Percentiles rank a stretch among this genome's conserved stretches.
phyloP scores from a whole-genome alignment of 2,329 filamentous ascomycete genomes.

The Domatiomyces globalis region DNA sequence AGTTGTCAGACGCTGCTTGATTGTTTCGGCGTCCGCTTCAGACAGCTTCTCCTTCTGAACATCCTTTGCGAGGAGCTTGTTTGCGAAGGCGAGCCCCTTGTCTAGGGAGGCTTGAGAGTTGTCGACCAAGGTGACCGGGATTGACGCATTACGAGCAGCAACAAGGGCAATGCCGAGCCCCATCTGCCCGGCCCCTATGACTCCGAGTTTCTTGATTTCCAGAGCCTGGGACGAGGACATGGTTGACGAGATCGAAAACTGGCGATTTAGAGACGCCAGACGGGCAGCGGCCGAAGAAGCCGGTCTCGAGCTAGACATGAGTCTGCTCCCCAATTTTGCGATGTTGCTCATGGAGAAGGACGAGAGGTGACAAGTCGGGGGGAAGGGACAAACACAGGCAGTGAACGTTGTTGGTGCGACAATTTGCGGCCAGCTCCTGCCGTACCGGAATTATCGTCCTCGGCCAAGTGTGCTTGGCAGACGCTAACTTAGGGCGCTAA shows the following conservation, averaged over 20 bases:
- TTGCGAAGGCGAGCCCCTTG: constrained; percentile 86
- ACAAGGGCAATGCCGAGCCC: constrained; percentile 92
- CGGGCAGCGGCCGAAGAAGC: constrained; percentile 22
- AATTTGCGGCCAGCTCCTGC: neutral
- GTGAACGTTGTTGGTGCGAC: neutral
- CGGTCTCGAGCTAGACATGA: constrained; percentile 24
- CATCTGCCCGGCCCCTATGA: constrained; percentile 94
- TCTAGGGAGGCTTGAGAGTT: constrained; percentile 69
- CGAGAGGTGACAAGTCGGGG: neutral
- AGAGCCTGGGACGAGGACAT: constrained; percentile 39
- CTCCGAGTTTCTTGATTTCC: constrained; percentile 75
- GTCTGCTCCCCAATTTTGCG: constrained; percentile 20
- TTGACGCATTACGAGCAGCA: constrained; percentile 66
- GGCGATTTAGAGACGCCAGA: constrained; percentile 29
- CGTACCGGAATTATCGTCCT: no score
- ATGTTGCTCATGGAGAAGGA: constrained; percentile 10
- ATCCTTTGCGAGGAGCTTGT: constrained; percentile 88
- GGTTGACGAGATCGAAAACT: constrained; percentile 55
- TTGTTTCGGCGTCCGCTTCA: constrained; percentile 61
- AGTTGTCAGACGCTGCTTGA: constrained; percentile 53
- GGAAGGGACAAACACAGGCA: neutral
- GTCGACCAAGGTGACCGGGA: constrained; percentile 79
- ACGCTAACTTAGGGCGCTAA: no score
- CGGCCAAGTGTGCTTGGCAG: no score
- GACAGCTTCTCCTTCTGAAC: constrained; percentile 76